Base-by-base conservation (phyloP, 306 rosid species). In the Casuarina cunninghamiana region DNA sequence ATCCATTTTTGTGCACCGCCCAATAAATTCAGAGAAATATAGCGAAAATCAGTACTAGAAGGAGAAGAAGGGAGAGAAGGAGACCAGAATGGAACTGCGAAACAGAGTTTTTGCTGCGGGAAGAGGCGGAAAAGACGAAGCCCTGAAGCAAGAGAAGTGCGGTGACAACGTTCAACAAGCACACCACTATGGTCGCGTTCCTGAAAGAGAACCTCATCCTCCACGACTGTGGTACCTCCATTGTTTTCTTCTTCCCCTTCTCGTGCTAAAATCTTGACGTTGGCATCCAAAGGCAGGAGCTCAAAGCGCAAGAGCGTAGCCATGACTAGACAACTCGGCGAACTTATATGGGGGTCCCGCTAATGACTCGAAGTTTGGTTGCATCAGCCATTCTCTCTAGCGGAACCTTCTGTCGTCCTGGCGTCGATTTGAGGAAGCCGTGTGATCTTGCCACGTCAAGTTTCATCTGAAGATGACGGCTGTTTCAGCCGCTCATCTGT, bases 151-250 rank as follows among this genome's bases (percentile, higher is more conserved):
- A 83, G 72, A 91, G 85, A 76, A 93, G 84, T 51, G 82, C 94
- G 6, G 88, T 74, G 70, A 91, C 69, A 10, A 91, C 49, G 78
- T 95, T 95, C 49, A 95, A 71, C 74, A 90, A 84, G 43, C 98
- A 96, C 44, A 96, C 84, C 48, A 78, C 58, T 5, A 96, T 80
- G 69, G 99, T 96, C n/a, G 97, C 99, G 80, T 72, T 93, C 80
- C 90, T 91, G 88, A 93, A 96, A 54, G 99, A 91, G 48, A 93
- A 79, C 76, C 89, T 87, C 61, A 83, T 78, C 77, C 81, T 87
- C 96, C 91, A 91, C 85, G 91, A 79, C 77, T 90, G 99, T 68
- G 84, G 96, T 13, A 85, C 88, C 86, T 96, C 99, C 99, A 92
- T 88, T 48, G 46, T 71, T 60, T 78, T 68, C 74, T 75, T 80